Percentiles rank a stretch among this genome's conserved stretches.
Evolutionary conservation across 805 yeast species (phyloP).

Genomic region (Kodamaea hsintzibuensis): DNA sequence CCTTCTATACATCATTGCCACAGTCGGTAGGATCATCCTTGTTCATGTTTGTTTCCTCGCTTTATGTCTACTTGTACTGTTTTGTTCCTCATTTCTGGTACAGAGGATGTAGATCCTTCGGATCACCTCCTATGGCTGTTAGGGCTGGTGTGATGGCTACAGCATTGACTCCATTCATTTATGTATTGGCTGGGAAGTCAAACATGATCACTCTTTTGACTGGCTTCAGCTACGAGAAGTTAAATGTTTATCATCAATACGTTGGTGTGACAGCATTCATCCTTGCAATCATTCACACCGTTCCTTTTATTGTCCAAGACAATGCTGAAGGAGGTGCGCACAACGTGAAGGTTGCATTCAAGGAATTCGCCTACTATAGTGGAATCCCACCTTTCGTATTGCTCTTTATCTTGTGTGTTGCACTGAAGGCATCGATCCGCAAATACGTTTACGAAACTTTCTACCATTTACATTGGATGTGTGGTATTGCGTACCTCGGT

Average conservation of each 20-base stretch:
- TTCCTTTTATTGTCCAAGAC: constrained; percentile 50
- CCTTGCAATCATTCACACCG: constrained; percentile 48
- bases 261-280: constrained; percentile 43
- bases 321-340: constrained; percentile 50
- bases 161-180: constrained; percentile 52
- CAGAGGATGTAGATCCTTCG: constrained; percentile 54
- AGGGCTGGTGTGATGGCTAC: constrained; percentile 53
- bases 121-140: constrained; percentile 59
- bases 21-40: constrained; percentile 37
- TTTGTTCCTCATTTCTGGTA: constrained; percentile 52
- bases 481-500: constrained; percentile 50
- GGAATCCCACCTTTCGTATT: constrained; percentile 54
- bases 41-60: constrained; percentile 36
- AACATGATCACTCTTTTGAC: constrained; percentile 50
- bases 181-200: constrained; percentile 52
- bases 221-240: constrained; percentile 56
- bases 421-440: constrained; percentile 44
- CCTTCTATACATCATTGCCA: constrained; percentile 32
- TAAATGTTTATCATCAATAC: constrained; percentile 53
- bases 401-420: constrained; percentile 43
- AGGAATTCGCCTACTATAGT: constrained; percentile 27
- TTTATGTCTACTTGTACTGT: constrained; percentile 37
- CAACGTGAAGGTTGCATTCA: constrained; percentile 17
- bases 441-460: constrained; percentile 47
- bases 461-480: constrained; percentile 53